phyloP scores from a whole-genome alignment of 2,329 filamentous ascomycete species.

The Ascochyta lentis region DNA sequence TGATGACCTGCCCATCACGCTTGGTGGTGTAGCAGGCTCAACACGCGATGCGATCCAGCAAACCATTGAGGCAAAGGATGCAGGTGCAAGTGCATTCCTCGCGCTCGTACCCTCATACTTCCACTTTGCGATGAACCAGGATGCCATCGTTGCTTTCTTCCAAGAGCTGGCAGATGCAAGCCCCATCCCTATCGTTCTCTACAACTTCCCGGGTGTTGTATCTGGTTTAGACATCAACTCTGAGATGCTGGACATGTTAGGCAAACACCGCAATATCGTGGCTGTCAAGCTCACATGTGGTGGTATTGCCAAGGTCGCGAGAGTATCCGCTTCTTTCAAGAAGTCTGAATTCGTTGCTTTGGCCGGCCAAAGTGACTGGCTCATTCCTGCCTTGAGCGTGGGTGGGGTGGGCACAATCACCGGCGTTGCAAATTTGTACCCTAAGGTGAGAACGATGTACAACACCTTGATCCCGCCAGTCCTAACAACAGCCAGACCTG shows the following conservation, averaged over 20 bases:
- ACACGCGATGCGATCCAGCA: slow-evolving; percentile 53
- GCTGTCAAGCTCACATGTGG: slow-evolving; percentile 51
- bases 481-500: slow-evolving; percentile 43
- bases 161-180: slow-evolving; percentile 47
- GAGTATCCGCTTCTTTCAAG: slow-evolving; percentile 47
- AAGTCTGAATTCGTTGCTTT: slow-evolving; percentile 49
- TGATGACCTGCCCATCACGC: slow-evolving; percentile 49
- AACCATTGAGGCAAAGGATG: slow-evolving; percentile 46
- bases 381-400: slow-evolving; percentile 63
- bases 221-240: slow-evolving; percentile 55
- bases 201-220: slow-evolving; percentile 56
- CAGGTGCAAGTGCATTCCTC: slow-evolving; percentile 49
- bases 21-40: slow-evolving; percentile 51
- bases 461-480: background rate
- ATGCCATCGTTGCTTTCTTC: slow-evolving; percentile 47
- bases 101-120: slow-evolving; percentile 52
- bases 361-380: slow-evolving; percentile 54
- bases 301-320: slow-evolving; percentile 52
- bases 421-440: slow-evolving; percentile 68
- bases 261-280: slow-evolving; percentile 46
- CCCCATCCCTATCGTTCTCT: slow-evolving; percentile 55
- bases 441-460: slow-evolving; percentile 46
- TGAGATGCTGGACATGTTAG: slow-evolving; percentile 45
- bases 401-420: slow-evolving; percentile 68
- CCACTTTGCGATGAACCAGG: slow-evolving; percentile 49